Evolutionary conservation across 2,329 filamentous ascomycete species (phyloP), one percentile per base, ranked within the genome.

Genomic region (Alternaria atra): DNA sequence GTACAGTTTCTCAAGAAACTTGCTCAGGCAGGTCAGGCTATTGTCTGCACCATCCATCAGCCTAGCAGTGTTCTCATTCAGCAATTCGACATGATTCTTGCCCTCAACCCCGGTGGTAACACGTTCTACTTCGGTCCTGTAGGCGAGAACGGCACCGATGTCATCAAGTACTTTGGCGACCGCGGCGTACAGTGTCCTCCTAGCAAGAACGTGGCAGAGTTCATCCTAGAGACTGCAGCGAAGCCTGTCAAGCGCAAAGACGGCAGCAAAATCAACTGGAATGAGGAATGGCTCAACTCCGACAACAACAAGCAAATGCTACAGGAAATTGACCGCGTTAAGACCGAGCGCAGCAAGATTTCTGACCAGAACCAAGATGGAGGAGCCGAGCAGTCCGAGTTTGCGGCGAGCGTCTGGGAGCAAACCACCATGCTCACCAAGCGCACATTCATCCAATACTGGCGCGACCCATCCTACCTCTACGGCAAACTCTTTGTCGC

Each of bases 401-500:
- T 90, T 67, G 91, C 91, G 0, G 90, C 90, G 0, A 83, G 90
- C 0, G 81, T 87, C 0, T 82, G 79, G 72, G 75, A 85, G 1
- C 91, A 94, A 78, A 91, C 85, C 6, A 81, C 81, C 4, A 84
- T 89, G 72, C 83, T 94, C 20, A 91, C 89, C 4, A 89, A 89
- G 74, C 86, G 91, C 23, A 85, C 90, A 51, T 93, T 93, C 77
- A 81, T 82, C 4, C 87, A 92, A 67, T 89, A 93, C 80, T 93
- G 90, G 90, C 85, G 91, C 13, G 88, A 92, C 63, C 89, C 91
- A 0, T 89, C 87, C 1, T 94, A 94, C 76, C 82, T 92, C 56
- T 93, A 93, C 76, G 88, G 89, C 60, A 93, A 92, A 73, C 80
- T 94, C 27, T 93, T 93, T 77, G 85, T 89, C 34, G 84, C 88